phyloP scores from a whole-genome alignment of 257 asterid genomes.

The Forsythia suspensa region DNA sequence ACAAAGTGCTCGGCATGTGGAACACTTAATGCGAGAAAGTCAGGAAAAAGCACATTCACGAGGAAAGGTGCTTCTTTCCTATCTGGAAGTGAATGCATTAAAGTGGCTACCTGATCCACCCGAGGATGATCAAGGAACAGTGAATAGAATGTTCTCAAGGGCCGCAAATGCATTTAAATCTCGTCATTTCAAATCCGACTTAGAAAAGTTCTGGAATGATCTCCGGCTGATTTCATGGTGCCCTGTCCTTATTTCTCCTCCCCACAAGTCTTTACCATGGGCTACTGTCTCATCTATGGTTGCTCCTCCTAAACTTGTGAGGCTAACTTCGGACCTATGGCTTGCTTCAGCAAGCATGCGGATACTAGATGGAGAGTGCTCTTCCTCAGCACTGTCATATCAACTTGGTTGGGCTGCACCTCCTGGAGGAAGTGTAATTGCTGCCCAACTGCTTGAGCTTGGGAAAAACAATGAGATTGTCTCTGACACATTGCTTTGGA shows the following conservation, averaged over 20 bases:
- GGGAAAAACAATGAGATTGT: conserved; percentile 90
- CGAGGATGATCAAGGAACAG: conserved; percentile 52
- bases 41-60: conserved; percentile 66
- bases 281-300: conserved; percentile 80
- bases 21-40: conserved; percentile 56
- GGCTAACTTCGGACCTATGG: conserved; percentile 78
- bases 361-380: conserved; percentile 90
- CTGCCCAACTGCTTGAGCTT: conserved; percentile 98
- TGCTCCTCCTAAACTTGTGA: conserved; percentile 95
- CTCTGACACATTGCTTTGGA: conserved; percentile 70
- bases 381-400: conserved; percentile 77
- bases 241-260: conserved; percentile 81
- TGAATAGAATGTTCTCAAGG: conserved; percentile 66
- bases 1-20: conserved; percentile 84
- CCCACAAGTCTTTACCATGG: conserved; percentile 82
- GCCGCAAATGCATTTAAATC: conserved; percentile 72
- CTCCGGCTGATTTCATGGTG: conserved; percentile 91
- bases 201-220: conserved; percentile 91
- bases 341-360: conserved; percentile 99
- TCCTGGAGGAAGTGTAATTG: conserved; percentile 91
- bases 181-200: conserved; percentile 62
- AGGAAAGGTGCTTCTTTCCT: conserved; percentile 87
- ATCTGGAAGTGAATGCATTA: conserved; percentile 82
- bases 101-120: conserved; percentile 72
- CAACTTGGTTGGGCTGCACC: conserved; percentile 92